Conservation (phyloP, 2,329 filamentous ascomycete species). For the Exserohilum turcica region DNA sequence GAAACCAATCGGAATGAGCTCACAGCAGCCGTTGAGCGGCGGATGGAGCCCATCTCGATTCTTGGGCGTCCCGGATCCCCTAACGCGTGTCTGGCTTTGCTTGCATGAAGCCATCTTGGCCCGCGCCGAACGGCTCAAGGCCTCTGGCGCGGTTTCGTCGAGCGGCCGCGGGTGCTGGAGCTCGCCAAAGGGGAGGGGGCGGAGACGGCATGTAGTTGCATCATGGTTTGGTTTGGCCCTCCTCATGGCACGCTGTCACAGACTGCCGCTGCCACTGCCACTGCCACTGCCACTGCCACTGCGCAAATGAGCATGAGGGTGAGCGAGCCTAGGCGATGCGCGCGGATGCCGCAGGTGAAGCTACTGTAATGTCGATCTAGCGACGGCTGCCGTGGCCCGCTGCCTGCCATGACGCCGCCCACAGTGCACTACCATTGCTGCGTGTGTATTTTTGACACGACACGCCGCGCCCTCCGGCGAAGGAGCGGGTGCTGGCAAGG, state of each 20-base stretch:
- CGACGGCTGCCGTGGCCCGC: constrained; percentile 15
- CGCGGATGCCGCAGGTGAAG: constrained; percentile 16
- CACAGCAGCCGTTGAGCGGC: constrained; percentile 38
- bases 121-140: constrained; percentile 31
- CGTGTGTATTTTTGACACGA: constrained; percentile 14
- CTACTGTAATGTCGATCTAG: constrained; percentile 20
- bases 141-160: constrained; percentile 33
- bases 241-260: constrained; percentile 25
- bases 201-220: constrained; percentile 10
- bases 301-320: too few relatives aligned
- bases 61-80: constrained; percentile 31
- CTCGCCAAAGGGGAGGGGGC: background rate
- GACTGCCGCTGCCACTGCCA: too few relatives aligned
- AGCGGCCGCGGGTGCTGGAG: constrained; percentile 32
- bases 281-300: too few relatives aligned
- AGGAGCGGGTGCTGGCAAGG: constrained; percentile 16
- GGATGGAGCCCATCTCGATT: constrained; percentile 30
- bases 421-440: constrained; percentile 6
- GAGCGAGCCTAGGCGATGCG: constrained; percentile 17
- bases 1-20: constrained; percentile 35
- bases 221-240: too few relatives aligned
- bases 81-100: constrained; percentile 38
- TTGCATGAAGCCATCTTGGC: constrained; percentile 41
- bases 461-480: constrained; percentile 15
- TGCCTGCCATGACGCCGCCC: constrained; percentile 14